phyloP scores from a whole-genome alignment of 805 yeast genomes.

The Candida germanica region DNA sequence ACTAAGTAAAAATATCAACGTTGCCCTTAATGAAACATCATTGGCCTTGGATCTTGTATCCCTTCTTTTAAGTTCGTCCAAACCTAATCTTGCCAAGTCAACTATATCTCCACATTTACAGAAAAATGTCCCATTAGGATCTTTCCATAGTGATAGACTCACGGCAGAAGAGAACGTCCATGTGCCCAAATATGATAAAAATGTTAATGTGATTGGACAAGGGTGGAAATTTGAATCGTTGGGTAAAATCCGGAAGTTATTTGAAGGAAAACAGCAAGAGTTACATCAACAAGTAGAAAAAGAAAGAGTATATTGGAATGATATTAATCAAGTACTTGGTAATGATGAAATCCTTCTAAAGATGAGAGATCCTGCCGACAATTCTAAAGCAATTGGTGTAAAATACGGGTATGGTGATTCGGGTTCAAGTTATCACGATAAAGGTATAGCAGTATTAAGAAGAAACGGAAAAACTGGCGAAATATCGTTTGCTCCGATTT shows the following conservation, averaged over 20 bases:
- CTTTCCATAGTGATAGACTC: slow-evolving; percentile 54
- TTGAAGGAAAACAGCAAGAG: slow-evolving; percentile 50
- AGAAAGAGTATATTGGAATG: slow-evolving; percentile 69
- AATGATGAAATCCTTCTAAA: slow-evolving; percentile 65
- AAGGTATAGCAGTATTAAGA: slow-evolving; percentile 71
- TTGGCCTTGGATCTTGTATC: slow-evolving; percentile 85
- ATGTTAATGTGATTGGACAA: slow-evolving; percentile 44
- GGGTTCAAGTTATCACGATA: slow-evolving; percentile 73
- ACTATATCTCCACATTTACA: slow-evolving; percentile 85
- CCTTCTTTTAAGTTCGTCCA: slow-evolving; percentile 68
- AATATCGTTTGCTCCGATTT: slow-evolving; percentile 31
- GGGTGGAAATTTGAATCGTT: slow-evolving; percentile 87
- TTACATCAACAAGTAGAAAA: slow-evolving; percentile 52
- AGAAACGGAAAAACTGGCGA: slow-evolving; percentile 39
- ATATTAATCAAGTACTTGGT: slow-evolving; percentile 42
- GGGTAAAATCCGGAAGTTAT: slow-evolving; percentile 47
- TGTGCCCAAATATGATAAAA: slow-evolving; percentile 27
- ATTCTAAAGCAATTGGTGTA: slow-evolving; percentile 63
- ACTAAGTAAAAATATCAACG: slow-evolving; percentile 48
- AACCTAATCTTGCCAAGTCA: slow-evolving; percentile 82
- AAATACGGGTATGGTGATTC: slow-evolving; percentile 91
- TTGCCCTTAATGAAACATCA: slow-evolving; percentile 86
- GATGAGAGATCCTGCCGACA: slow-evolving; percentile 48
- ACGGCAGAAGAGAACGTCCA: slow-evolving; percentile 15
- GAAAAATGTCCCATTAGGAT: slow-evolving; percentile 71